Evolutionary conservation across 768 basidiomycete genomes (phyloP), one percentile per base, ranked within the genome.

Genomic region (Suillus luteus): DNA sequence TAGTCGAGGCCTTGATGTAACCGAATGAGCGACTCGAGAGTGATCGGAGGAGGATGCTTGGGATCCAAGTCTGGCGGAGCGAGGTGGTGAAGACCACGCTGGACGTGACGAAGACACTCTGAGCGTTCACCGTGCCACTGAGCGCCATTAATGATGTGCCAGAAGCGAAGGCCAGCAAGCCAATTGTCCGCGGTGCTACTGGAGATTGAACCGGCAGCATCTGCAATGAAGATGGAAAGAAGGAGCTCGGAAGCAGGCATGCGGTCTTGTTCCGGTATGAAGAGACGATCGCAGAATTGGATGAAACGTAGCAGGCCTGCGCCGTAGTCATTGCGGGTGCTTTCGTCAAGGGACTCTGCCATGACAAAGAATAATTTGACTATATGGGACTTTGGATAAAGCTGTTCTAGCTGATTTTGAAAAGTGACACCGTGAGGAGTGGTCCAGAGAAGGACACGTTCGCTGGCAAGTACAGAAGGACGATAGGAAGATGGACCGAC

Each of bases 71-170:
- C 17, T 11, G 52, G 19, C 17, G 52, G 31, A 33, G 31, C 31
- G 52, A 54, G 52, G 19, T 19, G 31, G 31, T 31, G 52, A 31
- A 54, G 52, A 54, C 52, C 52, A 19, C 17, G 52, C 17, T 54
- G 52, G 10, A 54, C 52, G 17, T 54, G 52, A 33, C 31, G 52
- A 54, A 54, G 52, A 31, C 52, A 54, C n/a, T 54, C 52, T 11
- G 52, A 54, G 10, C 19, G 52, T 33, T 54, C 52, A 54, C 52
- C 52, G 31, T 54, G 31, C 52, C 52, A 54, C 31, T 54, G 52
- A 2, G 80, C 79, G 7, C 70, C 59, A 40, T 79, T 69, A 12
- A 73, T 4, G 1, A 71, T 41, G 59, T 82, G 80, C 80, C 79
- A 81, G 4, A 65, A 66, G 2, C 71, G 62, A 12, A 81, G 44